phyloP scores from a whole-genome alignment of 2,329 filamentous ascomycete genomes.

The Cadophora sp. region DNA sequence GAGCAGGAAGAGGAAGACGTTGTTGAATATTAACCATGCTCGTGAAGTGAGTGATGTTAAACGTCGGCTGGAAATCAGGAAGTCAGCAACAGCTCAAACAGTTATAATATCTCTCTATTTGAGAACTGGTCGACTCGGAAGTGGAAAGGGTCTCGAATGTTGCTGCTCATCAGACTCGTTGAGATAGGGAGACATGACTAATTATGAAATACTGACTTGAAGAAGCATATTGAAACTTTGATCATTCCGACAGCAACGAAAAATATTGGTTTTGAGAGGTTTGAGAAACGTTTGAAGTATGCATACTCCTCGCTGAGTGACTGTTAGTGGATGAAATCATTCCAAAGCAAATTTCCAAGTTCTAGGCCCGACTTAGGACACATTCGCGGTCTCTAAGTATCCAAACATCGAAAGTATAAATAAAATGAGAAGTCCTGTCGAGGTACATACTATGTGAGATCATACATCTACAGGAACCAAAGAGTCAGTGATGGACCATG shows the following conservation, averaged over 20 bases:
- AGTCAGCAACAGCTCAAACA: neutral
- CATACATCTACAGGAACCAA: slow-evolving; percentile 35
- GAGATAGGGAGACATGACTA: neutral
- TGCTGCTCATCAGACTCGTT: neutral
- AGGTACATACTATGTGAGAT: slow-evolving; percentile 27
- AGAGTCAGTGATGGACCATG: neutral
- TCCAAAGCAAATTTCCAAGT: neutral
- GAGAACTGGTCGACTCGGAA: neutral
- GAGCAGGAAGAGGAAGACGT: slow-evolving; percentile 44
- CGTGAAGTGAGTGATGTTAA: slow-evolving; percentile 44
- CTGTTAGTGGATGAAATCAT: neutral
- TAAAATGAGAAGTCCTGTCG: neutral
- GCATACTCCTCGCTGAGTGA: slow-evolving; percentile 40
- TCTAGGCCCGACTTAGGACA: neutral
- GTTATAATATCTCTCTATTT: neutral
- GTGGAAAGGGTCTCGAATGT: neutral
- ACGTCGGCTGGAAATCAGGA: slow-evolving; percentile 32
- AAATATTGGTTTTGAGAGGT: slow-evolving; percentile 98
- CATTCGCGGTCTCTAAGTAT: neutral
- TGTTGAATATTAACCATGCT: slow-evolving; percentile 44
- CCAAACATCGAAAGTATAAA: neutral
- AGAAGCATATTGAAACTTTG: slow-evolving; percentile 48
- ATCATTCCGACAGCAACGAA: slow-evolving; percentile 72
- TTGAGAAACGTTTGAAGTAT: slow-evolving; percentile 72
- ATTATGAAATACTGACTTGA: slow-evolving; percentile 37